Evolutionary conservation across 345 rosid species (phyloP).

Genomic region (Punica granatum): DNA sequence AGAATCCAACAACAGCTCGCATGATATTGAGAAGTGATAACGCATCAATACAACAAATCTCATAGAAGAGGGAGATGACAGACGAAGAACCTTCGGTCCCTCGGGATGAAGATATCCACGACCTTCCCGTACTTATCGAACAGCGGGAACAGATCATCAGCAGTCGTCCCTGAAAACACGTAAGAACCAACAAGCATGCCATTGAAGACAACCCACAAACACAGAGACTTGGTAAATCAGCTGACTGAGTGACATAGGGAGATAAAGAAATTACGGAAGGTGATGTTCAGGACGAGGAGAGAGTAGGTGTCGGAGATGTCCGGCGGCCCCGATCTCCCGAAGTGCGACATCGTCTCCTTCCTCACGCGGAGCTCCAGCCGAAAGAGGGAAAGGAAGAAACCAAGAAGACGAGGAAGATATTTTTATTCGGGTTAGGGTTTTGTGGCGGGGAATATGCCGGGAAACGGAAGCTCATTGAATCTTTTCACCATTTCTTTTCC

Average conservation of each 20-base stretch:
- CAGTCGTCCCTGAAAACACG: slow-evolving; percentile 38
- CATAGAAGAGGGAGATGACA: background rate
- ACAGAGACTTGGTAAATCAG: background rate
- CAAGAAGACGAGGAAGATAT: too few species aligned
- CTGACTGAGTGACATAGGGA: background rate
- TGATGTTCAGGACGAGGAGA: slow-evolving; percentile 58
- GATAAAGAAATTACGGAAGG: slow-evolving; percentile 33
- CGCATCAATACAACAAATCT: background rate
- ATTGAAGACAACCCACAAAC: background rate
- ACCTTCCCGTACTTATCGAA: slow-evolving; percentile 68
- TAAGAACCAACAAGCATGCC: background rate
- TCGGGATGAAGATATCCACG: slow-evolving; percentile 59
- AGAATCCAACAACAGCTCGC: background rate
- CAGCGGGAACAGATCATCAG: slow-evolving; percentile 64
- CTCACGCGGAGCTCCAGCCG: background rate
- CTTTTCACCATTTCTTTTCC: too few species aligned
- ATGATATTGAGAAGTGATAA: background rate
- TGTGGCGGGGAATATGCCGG: background rate
- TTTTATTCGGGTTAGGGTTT: background rate
- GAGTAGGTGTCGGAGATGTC: slow-evolving; percentile 56
- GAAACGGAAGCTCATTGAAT: background rate
- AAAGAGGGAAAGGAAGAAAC: too few species aligned
- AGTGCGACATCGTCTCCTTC: slow-evolving; percentile 36
- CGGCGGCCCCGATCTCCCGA: slow-evolving; percentile 56
- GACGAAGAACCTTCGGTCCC: slow-evolving; percentile 43